Evolutionary conservation across 2,329 filamentous ascomycete species (phyloP), one percentile per base, ranked within the genome.

Genomic region (Rutstroemia sp.): DNA sequence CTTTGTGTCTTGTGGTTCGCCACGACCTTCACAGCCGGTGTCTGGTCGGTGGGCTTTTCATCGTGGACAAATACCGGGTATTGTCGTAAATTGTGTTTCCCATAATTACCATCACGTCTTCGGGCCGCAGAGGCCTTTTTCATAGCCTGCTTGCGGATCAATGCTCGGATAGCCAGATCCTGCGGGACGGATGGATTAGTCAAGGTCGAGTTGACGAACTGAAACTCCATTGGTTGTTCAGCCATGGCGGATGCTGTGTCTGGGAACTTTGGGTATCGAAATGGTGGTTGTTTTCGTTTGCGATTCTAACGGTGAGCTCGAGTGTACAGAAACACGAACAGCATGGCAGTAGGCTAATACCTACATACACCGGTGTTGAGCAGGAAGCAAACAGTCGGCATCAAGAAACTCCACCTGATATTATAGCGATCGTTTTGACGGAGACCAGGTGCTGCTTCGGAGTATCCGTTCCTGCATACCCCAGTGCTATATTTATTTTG

Each of bases 141-240:
- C 71, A 73, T 73, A 12, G 71, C 71, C 58, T 72, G 71, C 58
- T 69, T 71, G 5, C 71, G 64, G 27, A 73, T 73, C 21, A 69
- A 47, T 16, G 60, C 57, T 38, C 65, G 61, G 27, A 64, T 60
- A n/a, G 50, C 40, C 12, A 62, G 51, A 50, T 63, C 61, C 48
- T 62, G 60, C n/a, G 60, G 61, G 5, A 63, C 56, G 4, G 54
- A 54, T 6, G 64, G 63, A 36, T 57, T 58, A n/a, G 56, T 42
- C 38, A 65, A 48, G 2, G 64, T 64, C 27, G 63, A 65, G 50
- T 67, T 65, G 57, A 65, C 60, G 56, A 67, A 65, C 51, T 65
- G 63, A 44, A 65, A 65, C 48, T 64, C 62, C 27, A 52, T 45
- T 30, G 40, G 27, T 45, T 16, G 25, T 30, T 59, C 49, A 23